Evolutionary conservation across 2,329 filamentous ascomycete species (phyloP), one percentile per base, ranked within the genome.

Genomic region (Tolypocladium album): DNA sequence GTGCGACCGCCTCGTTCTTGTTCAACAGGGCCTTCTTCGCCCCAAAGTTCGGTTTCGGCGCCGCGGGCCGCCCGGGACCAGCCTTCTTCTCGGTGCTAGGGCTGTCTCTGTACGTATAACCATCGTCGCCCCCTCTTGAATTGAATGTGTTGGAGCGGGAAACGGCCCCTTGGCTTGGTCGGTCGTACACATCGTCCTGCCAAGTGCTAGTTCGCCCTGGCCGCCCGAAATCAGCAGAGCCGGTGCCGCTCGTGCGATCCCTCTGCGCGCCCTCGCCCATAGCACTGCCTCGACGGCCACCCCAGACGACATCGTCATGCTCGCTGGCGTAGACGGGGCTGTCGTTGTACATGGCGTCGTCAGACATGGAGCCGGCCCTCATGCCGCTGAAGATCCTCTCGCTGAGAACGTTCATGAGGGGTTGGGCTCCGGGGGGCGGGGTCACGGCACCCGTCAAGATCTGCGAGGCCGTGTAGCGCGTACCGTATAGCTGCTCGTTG

Each of bases 401-500:
- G 75, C 92, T 94, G 64, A 97, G 81, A 7, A 97, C 84, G 64
- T 81, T 82, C 83, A 96, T 88, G 57, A 99, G 83, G 15, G 93
- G 89, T 53, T 89, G 89, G 2, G 94, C 90, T 61, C 90, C 88
- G 0, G 89, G 85, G 1, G 94, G 93, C 1, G 92, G 85, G 50
- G 86, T 82, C 45, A 97, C 84, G 40, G 82, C 81, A 40, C 94
- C 94, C 60, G 83, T 85, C 43, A 99, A 83, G 53, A 99, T 83
- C 71, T 96, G 88, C 63, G 82, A 79, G 17, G 94, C 94, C 11
- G 90, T 92, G 73, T 90, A 83, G 62, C 89, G 85, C 61, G 88
- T 85, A 63, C 90, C 90, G 74, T 99, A 99, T 62, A 99, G 83
- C 77, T 96, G 96, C 76, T 96, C 89, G 71, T 99, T 99, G 67